Conservation (phyloP, 306 rosid species). For the Vigna trinervia region DNA sequence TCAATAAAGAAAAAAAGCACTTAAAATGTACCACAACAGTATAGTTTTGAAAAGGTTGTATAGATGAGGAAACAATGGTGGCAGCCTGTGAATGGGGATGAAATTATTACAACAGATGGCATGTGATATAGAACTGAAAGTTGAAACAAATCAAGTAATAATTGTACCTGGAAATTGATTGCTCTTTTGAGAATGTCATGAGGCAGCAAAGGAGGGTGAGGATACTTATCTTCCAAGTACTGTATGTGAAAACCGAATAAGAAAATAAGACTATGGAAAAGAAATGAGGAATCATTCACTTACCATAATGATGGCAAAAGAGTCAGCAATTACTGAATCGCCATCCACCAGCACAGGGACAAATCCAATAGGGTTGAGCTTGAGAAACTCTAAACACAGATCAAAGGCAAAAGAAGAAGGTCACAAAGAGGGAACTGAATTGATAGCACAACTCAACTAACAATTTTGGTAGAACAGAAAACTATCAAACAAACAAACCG, state of each 20-base stretch:
- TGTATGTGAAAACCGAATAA: conserved; percentile 19
- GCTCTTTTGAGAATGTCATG: conserved; percentile 55
- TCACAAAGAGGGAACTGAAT: not conserved
- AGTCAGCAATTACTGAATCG: conserved; percentile 54
- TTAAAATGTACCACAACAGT: conserved; percentile 48
- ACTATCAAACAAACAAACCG: conserved; percentile 41
- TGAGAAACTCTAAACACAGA: conserved; percentile 51
- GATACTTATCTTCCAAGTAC: conserved; percentile 79
- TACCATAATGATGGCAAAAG: conserved; percentile 71
- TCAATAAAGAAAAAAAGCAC: not conserved
- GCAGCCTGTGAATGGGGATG: conserved; percentile 53
- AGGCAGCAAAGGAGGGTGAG: conserved; percentile 65
- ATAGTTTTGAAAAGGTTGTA: conserved; percentile 71
- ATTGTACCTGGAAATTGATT: conserved; percentile 67
- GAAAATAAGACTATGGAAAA: not conserved
- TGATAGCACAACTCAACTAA: not conserved
- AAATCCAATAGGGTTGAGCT: conserved; percentile 61
- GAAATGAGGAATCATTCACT: not conserved
- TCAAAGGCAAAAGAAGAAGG: not conserved
- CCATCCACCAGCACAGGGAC: conserved; percentile 71
- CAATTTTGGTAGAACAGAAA: not conserved
- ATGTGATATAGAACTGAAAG: not conserved
- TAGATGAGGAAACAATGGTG: conserved; percentile 63
- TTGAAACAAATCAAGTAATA: not conserved
- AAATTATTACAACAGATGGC: not conserved